Base-by-base conservation (phyloP, 768 basidiomycete species). In the Coprinellus aureogranulatus region DNA sequence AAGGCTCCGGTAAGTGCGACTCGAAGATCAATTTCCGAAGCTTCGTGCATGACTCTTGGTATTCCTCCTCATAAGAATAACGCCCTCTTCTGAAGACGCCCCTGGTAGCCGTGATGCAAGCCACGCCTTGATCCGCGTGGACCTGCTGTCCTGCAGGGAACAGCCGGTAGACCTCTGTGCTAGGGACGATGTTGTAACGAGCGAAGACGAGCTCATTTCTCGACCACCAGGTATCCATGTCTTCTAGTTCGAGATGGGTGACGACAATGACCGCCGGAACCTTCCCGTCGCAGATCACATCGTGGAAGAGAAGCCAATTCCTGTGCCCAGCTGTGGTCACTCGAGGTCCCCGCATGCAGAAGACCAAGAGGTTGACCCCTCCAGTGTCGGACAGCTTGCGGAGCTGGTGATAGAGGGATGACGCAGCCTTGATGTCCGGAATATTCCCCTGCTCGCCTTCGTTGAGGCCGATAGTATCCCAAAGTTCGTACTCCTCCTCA, bases 381-480 rank as follows among this genome's bases (percentile, higher is more conserved):
- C 20, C 52, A 16, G 42, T 39, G 41, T 6, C 34, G 8, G 34
- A 34, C 57, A 54, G 40, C n/a, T 50, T 20, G 9, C 54, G 39
- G 20, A 62, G 48, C 18, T 59, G 42, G 41, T 41, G 42, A 28
- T 25, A 41, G 47, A 69, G 60, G 16, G 59, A 23, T 25, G 65
- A 59, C 5, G 65, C 64, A 1, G 65, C 49, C 25, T 53, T 30
- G 3, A 50, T 50, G 12, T 62, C 61, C 0, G 60, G 57, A 6
- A 70, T 62, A 0, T 59, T 54, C 11, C 69, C 69, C 3, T 20
- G 53, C 1, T 62, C 59, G 10, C 64, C 75, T 55, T 78, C 77
- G 51, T 75, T 68, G 10, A 77, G 70, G 9, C 77, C 76, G 11
- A 69, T 65, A 4, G 76, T 77, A 53, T 78, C 76, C 67, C 74